Conservation (phyloP, 495 filamentous ascomycete genomes). For the Monascus purpureus region DNA sequence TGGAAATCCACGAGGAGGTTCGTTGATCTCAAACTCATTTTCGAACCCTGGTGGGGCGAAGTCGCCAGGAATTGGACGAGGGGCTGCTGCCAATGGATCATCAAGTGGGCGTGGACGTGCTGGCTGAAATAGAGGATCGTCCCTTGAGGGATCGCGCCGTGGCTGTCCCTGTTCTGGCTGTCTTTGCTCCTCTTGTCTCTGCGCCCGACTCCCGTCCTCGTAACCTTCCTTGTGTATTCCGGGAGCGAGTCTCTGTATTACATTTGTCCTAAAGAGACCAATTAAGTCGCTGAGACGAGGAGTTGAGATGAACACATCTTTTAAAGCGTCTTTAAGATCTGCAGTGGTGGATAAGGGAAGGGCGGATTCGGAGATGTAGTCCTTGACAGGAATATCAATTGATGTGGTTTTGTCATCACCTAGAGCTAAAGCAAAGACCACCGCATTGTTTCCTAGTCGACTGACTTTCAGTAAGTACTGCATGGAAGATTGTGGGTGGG, state of each 20-base stretch:
- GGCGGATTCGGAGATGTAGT: slow-evolving; percentile 56
- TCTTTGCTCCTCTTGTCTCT: background rate
- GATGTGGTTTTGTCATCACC: slow-evolving; percentile 69
- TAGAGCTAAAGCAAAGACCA: slow-evolving; percentile 63
- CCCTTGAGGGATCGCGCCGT: slow-evolving; percentile 35
- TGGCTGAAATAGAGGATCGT: slow-evolving; percentile 39
- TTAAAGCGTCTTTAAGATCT: slow-evolving; percentile 33
- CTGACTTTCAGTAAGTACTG: slow-evolving; percentile 70
- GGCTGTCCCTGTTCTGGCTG: slow-evolving; percentile 2
- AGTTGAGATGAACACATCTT: slow-evolving; percentile 58
- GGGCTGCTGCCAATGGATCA: slow-evolving; percentile 49
- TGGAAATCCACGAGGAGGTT: slow-evolving; percentile 42
- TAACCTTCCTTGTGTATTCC: slow-evolving; percentile 63
- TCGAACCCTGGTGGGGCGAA: slow-evolving; percentile 84
- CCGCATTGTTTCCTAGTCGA: slow-evolving; percentile 69
- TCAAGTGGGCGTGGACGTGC: slow-evolving; percentile 53
- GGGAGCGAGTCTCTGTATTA: slow-evolving; percentile 70
- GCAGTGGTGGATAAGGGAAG: slow-evolving; percentile 35
- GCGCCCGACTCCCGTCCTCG: slow-evolving; percentile 34
- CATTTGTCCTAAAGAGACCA: slow-evolving; percentile 51
- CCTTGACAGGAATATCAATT: slow-evolving; percentile 59
- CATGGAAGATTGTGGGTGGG: slow-evolving; percentile 78
- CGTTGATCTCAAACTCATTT: slow-evolving; percentile 77
- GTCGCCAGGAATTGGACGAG: slow-evolving; percentile 63
- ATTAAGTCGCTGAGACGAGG: slow-evolving; percentile 55